Evolutionary conservation across 2,329 filamentous ascomycete genomes (phyloP).

Genomic region (Penicillium frequentans): DNA sequence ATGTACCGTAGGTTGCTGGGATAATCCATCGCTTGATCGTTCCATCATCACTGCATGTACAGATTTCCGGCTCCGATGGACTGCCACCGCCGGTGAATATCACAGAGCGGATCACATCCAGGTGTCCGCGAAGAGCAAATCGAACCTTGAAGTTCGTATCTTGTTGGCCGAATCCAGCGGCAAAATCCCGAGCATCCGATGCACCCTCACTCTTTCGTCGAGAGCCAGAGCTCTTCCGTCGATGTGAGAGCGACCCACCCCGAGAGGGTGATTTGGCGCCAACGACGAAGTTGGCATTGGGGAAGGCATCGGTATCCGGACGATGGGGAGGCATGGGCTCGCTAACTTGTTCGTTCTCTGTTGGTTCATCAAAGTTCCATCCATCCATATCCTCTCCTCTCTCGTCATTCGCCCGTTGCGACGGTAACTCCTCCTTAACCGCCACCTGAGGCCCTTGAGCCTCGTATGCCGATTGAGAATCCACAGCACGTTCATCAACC

Average conservation of each 20-base stretch:
- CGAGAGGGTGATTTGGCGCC: constrained; percentile 78
- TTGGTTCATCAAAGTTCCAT: constrained; percentile 89
- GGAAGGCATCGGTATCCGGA: constrained; percentile 86
- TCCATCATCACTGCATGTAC: constrained; percentile 92
- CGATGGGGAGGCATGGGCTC: constrained; percentile 57
- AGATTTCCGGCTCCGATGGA: constrained; percentile 93
- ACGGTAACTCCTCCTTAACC: constrained; percentile 42
- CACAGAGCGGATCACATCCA: constrained; percentile 90
- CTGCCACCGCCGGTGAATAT: constrained; percentile 97
- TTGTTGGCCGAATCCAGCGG: constrained; percentile 37
- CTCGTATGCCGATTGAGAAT: constrained; percentile 60
- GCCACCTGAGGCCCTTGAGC: constrained; percentile 55
- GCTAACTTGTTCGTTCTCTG: constrained; percentile 51
- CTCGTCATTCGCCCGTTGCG: constrained; percentile 47
- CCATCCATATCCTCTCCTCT: constrained; percentile 64
- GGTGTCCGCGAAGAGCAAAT: constrained; percentile 86
- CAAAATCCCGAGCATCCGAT: constrained; percentile 59
- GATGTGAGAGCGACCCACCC: constrained; percentile 63
- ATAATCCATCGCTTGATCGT: constrained; percentile 97
- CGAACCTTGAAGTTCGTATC: constrained; percentile 89
- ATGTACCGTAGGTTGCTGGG: constrained; percentile 71
- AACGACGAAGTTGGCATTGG: constrained; percentile 69
- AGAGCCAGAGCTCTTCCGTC: constrained; percentile 78
- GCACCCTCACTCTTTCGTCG: constrained; percentile 63
- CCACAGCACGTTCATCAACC: constrained; percentile 57